These are phyloP conservation scores for Pseudohalonectria lignicola DNA, from an alignment of 2,329 filamentous ascomycete genomes.

Conservation along the genomic window DNA sequence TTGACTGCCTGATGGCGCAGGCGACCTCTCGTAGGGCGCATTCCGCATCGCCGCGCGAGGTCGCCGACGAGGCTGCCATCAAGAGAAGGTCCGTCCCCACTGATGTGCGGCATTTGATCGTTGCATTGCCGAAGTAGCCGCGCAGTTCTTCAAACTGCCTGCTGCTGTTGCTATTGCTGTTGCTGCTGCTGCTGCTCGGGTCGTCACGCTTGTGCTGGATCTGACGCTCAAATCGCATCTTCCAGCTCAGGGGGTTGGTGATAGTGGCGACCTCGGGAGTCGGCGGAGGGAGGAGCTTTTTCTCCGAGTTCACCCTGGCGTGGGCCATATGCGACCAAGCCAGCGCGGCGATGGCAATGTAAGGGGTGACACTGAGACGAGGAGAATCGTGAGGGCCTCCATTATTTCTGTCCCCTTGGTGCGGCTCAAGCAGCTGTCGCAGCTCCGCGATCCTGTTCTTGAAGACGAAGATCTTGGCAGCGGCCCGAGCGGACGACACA, in stretches of 20 bases:
- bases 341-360: constrained; percentile 8
- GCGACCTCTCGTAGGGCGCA: too few species aligned
- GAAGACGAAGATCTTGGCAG: constrained; percentile 31
- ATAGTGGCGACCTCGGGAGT: constrained; percentile 17
- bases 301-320: constrained; percentile 27
- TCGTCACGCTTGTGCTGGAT: too few species aligned
- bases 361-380: too few species aligned
- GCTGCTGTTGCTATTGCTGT: not conserved
- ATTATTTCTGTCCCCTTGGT: too few species aligned
- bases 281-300: too few species aligned
- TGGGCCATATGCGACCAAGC: constrained; percentile 28
- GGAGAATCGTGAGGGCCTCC: too few species aligned
- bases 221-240: too few species aligned
- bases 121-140: constrained; percentile 29
- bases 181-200: not conserved
- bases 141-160: not conserved
- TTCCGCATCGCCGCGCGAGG: too few species aligned
- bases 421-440: too few species aligned
- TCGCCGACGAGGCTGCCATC: too few species aligned
- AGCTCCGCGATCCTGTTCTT: constrained; percentile 21
- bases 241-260: constrained; percentile 31
- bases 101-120: constrained; percentile 24
- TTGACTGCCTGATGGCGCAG: too few species aligned
- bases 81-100: too few species aligned
- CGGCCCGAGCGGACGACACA: constrained; percentile 18